These are phyloP conservation scores for Pseudevernia furfuracea DNA, from an alignment of 495 filamentous ascomycete species.

Conservation along the genomic window DNA sequence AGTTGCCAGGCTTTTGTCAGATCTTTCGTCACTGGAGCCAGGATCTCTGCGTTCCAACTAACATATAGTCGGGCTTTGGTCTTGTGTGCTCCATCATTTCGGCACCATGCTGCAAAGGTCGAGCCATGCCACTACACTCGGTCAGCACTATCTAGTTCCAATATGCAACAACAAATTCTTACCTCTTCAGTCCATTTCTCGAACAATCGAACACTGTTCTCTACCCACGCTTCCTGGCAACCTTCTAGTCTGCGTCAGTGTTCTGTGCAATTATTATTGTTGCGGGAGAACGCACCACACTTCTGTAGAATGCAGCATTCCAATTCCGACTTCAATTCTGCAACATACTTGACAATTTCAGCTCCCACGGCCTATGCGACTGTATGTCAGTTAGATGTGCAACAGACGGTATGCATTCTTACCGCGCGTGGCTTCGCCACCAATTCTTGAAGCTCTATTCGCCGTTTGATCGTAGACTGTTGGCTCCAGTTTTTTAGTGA, in stretches of 20 bases:
- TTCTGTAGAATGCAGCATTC: background rate
- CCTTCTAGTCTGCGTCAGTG: background rate
- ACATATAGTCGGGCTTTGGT: background rate
- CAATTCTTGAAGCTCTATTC: constrained; percentile 5
- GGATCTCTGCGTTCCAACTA: background rate
- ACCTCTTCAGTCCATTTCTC: background rate
- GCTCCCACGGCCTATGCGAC: background rate
- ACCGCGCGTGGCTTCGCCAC: background rate
- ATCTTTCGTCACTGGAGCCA: background rate
- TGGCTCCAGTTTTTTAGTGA: constrained; percentile 2
- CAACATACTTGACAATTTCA: background rate
- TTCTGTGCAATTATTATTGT: background rate
- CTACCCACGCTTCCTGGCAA: background rate
- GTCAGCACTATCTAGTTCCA: background rate
- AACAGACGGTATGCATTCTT: background rate
- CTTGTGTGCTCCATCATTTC: background rate
- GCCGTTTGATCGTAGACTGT: background rate
- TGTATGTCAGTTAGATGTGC: background rate
- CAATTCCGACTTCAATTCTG: background rate
- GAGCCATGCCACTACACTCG: background rate
- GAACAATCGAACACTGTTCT: background rate
- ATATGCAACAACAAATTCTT: background rate
- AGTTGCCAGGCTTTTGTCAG: background rate
- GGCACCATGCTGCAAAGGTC: constrained; percentile 8
- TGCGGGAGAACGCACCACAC: background rate